phyloP scores from a whole-genome alignment of 1,284 basidiomycete species.

The Bjerkandera adusta region DNA sequence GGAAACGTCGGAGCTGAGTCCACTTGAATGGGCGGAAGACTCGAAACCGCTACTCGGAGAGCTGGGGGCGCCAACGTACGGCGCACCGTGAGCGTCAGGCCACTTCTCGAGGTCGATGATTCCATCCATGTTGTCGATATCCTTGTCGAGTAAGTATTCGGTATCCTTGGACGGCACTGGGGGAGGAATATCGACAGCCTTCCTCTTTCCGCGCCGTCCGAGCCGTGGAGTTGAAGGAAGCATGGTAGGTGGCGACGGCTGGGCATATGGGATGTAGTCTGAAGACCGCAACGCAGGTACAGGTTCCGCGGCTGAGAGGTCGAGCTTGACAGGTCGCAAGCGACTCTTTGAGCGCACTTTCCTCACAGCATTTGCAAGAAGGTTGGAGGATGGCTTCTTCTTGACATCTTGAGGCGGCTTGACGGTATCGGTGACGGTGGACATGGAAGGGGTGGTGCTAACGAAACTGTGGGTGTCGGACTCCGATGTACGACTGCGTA shows the following conservation, averaged over 20 bases:
- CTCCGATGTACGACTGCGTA: conserved; percentile 20
- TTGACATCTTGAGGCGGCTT: conserved; percentile 2
- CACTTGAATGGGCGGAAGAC: conserved; percentile 23
- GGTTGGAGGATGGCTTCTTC: conserved; percentile 20
- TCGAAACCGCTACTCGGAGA: conserved; percentile 41
- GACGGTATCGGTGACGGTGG: conserved; percentile 18
- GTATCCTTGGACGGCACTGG: conserved; percentile 20
- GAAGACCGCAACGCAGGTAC: conserved; percentile 8
- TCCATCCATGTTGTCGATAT: conserved; percentile 82
- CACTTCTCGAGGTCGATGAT: conserved; percentile 61
- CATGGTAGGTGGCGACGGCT: conserved; percentile 31
- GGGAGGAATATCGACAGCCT: conserved; percentile 21
- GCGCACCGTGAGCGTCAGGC: conserved; percentile 20
- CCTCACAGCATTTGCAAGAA: conserved; percentile 16
- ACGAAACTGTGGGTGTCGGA: conserved; percentile 24
- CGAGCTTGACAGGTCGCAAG: conserved; percentile 3
- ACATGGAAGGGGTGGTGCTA: conserved; percentile 14
- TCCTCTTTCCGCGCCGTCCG: conserved; percentile 22
- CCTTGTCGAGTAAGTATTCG: conserved; percentile 65
- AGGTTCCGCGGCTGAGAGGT: neutral
- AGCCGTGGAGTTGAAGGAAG: conserved; percentile 26
- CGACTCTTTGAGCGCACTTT: conserved; percentile 1
- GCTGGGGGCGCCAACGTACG: conserved; percentile 28
- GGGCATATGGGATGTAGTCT: conserved; percentile 4
- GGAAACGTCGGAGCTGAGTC: conserved; percentile 24